Evolutionary conservation across 2,329 filamentous ascomycete genomes (phyloP), one percentile per base, ranked within the genome.

Genomic region (Pseudogymnoascus verrucosus): DNA sequence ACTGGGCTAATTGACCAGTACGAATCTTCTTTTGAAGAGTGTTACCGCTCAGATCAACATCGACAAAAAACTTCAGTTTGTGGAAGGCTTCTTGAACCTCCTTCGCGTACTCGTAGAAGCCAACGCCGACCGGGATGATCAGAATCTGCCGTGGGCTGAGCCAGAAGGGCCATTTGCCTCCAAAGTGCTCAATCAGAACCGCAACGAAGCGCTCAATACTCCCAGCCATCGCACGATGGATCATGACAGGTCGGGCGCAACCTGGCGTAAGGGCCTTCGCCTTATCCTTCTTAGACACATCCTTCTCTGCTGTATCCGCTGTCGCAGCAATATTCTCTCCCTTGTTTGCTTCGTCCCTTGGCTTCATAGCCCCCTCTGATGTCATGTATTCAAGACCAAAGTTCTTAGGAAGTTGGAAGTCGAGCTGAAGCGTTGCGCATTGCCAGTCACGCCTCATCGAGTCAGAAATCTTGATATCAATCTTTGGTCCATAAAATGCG

Each of bases 401-500:
- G 76, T 92, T 92, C 70, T 89, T 81, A 1, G 89, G 89, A 19
- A 90, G 84, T 73, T 96, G 89, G 79, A 96, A 96, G 75, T 96
- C 91, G 63, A 96, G 85, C 78, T 98, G 93, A 69, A 98, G 96
- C 11, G 93, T 98, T 70, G 93, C 91, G 72, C 91, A 96, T 77
- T 96, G 90, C 79, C 87, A 90, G 65, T 93, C 90, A 74, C 93
- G 85, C 76, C 87, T 86, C 69, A 97, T 80, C 54, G 91, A 91
- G 76, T 97, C 93, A 61, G 87, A 88, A 72, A 99, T 93, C 66
- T 91, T 96, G 73, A 99, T 95, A 71, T 99, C 95, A 70, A 98
- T 96, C 84, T 99, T 99, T 61, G 95, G 95, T 1, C 95, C 95
- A 76, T 99, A 99, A 79, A 98, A 99, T 62, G 95, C 95, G 73